Conservation (phyloP, 768 basidiomycete species). For the Suillus clintonianus region DNA sequence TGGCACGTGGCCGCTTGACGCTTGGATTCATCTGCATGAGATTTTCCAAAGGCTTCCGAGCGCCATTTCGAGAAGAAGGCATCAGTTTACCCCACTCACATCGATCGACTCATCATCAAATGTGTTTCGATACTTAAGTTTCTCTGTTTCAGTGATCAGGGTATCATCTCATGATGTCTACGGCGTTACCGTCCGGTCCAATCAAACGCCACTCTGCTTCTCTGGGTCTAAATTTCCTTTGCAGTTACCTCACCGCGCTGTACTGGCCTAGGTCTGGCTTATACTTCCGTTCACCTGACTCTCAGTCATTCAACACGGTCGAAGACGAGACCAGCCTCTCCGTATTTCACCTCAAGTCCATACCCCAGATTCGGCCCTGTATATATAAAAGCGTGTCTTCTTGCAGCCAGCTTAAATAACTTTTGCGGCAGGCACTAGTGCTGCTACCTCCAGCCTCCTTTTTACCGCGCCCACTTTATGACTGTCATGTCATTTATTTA, state of each 20-base stretch:
- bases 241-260: neutral
- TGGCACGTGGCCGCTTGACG: neutral
- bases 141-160: neutral
- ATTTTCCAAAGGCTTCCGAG: neutral
- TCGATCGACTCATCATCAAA: neutral
- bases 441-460: neutral
- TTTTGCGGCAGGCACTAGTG: neutral
- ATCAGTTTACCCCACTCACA: neutral
- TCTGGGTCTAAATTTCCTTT: neutral
- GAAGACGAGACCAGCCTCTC: neutral
- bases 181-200: neutral
- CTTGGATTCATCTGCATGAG: no score
- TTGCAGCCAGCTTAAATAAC: neutral
- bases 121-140: neutral
- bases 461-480: neutral
- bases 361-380: conserved; percentile 5
- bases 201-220: neutral
- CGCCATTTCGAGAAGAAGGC: neutral
- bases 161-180: neutral
- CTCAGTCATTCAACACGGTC: neutral
- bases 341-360: neutral
- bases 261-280: no score
- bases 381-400: neutral
- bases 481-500: neutral
- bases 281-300: neutral